phyloP scores from a whole-genome alignment of 2,329 filamentous ascomycete species.

The Exophiala oligosperma region DNA sequence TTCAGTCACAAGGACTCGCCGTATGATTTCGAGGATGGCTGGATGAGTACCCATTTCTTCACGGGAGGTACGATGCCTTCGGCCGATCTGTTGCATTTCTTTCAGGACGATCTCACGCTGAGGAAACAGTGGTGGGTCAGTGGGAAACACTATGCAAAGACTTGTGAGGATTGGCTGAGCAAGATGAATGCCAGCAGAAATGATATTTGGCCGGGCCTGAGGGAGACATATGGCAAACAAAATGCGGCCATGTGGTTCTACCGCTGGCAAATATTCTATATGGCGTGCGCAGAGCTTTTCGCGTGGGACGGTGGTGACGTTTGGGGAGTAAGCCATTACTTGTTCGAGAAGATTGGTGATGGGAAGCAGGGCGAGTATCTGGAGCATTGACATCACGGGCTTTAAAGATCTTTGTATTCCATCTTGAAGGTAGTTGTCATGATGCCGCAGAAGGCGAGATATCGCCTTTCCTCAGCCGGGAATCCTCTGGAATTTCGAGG shows the following conservation, averaged over 20 bases:
- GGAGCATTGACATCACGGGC: neutral
- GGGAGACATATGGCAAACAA: slow-evolving; percentile 64
- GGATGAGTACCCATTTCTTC: slow-evolving; percentile 75
- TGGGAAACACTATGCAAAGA: slow-evolving; percentile 67
- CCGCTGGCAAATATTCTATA: slow-evolving; percentile 71
- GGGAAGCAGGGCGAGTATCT: slow-evolving; percentile 1
- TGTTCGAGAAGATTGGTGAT: slow-evolving; percentile 60
- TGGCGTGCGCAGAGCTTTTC: slow-evolving; percentile 71
- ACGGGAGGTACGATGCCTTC: slow-evolving; percentile 72
- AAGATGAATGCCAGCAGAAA: slow-evolving; percentile 50
- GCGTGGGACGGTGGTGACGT: slow-evolving; percentile 64
- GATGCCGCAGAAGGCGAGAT: too few species aligned
- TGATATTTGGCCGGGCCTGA: slow-evolving; percentile 63
- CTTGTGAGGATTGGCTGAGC: slow-evolving; percentile 57
- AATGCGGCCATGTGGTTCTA: slow-evolving; percentile 65
- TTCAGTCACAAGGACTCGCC: slow-evolving; percentile 65
- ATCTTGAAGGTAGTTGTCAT: too few species aligned
- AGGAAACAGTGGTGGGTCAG: slow-evolving; percentile 70
- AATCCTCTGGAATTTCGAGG: too few species aligned
- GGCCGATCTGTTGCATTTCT: slow-evolving; percentile 65
- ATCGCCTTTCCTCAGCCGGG: too few species aligned
- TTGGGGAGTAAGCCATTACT: slow-evolving; percentile 67
- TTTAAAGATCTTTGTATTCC: too few species aligned
- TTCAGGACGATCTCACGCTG: slow-evolving; percentile 62
- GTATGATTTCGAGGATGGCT: slow-evolving; percentile 70